Percentiles rank a stretch among this genome's conserved stretches.
These are phyloP conservation scores for Cucurbita maxima DNA, from an alignment of 306 rosid genomes.

Conservation along the genomic window DNA sequence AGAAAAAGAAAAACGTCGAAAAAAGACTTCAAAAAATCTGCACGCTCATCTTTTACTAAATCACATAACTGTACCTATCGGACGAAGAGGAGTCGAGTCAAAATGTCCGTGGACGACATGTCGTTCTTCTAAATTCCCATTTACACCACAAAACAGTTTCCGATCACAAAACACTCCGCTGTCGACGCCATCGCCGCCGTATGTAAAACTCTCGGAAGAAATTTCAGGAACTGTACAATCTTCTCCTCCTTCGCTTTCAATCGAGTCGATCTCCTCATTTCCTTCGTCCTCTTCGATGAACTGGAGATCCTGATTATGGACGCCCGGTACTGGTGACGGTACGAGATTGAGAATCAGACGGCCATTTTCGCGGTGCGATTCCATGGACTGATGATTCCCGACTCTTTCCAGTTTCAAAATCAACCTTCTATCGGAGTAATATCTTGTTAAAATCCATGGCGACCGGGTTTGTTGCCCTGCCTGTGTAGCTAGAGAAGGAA, in stretches of 20 bases:
- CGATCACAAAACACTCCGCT: neutral
- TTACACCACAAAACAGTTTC: neutral
- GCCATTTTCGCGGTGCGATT: slow-evolving; percentile 28
- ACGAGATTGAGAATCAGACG: slow-evolving; percentile 30
- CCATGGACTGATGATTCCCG: slow-evolving; percentile 14
- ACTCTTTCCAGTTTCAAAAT: slow-evolving; percentile 19
- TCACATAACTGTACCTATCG: slow-evolving; percentile 15
- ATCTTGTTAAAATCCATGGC: slow-evolving; percentile 32
- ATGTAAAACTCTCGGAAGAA: neutral
- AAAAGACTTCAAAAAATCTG: neutral
- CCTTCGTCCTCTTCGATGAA: neutral
- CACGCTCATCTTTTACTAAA: neutral
- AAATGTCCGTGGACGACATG: slow-evolving; percentile 11
- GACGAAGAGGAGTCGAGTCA: slow-evolving; percentile 22
- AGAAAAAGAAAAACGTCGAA: neutral
- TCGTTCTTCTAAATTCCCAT: neutral
- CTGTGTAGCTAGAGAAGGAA: slow-evolving; percentile 14
- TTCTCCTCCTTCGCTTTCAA: slow-evolving; percentile 3
- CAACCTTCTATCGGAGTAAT: slow-evolving; percentile 27
- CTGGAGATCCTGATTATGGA: slow-evolving; percentile 2
- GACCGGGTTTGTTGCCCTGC: slow-evolving; percentile 9
- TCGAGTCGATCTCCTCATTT: neutral
- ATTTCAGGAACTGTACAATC: neutral
- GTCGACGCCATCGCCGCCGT: neutral
- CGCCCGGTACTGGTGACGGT: neutral